phyloP scores from a whole-genome alignment of 2,329 filamentous ascomycete species.

The Aspergillus sp. region DNA sequence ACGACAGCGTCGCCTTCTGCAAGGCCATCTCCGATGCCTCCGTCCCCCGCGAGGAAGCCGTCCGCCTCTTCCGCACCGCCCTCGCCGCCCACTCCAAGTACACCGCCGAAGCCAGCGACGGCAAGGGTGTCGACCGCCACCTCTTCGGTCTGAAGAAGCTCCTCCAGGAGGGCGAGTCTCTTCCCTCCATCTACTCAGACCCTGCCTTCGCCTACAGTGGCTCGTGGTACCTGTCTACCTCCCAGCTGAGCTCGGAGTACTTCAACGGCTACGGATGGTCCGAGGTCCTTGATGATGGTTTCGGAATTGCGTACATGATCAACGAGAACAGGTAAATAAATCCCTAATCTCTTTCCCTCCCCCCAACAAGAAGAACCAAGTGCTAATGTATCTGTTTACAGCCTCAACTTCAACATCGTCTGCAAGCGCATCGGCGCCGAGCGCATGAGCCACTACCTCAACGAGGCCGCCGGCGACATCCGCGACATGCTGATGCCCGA shows the following conservation, averaged over 20 bases:
- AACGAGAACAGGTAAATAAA: constrained; percentile 80
- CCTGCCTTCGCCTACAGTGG: constrained; percentile 79
- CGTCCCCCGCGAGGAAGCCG: constrained; percentile 62
- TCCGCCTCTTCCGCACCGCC: constrained; percentile 78
- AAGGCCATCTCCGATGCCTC: constrained; percentile 74
- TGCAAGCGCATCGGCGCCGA: constrained; percentile 88
- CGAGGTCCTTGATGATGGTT: constrained; percentile 93
- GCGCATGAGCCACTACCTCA: constrained; percentile 93
- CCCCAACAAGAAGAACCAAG: background rate
- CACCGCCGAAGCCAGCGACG: constrained; percentile 83
- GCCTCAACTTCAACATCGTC: constrained; percentile 96
- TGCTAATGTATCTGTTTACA: constrained; percentile 37
- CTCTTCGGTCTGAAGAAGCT: constrained; percentile 96
- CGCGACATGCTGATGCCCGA: constrained; percentile 81
- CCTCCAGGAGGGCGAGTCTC: constrained; percentile 72
- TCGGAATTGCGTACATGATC: constrained; percentile 99
- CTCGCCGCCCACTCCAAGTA: constrained; percentile 83
- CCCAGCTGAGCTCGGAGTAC: constrained; percentile 90
- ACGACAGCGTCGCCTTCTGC: constrained; percentile 90
- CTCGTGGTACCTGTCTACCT: constrained; percentile 86
- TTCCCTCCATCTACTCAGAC: constrained; percentile 83
- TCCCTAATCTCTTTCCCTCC: background rate
- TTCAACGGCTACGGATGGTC: constrained; percentile 99
- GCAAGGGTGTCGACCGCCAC: constrained; percentile 91
- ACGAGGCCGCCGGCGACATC: constrained; percentile 88